These are phyloP conservation scores for Amauroascus niger DNA, from an alignment of 2,329 filamentous ascomycete genomes.

Conservation along the genomic window DNA sequence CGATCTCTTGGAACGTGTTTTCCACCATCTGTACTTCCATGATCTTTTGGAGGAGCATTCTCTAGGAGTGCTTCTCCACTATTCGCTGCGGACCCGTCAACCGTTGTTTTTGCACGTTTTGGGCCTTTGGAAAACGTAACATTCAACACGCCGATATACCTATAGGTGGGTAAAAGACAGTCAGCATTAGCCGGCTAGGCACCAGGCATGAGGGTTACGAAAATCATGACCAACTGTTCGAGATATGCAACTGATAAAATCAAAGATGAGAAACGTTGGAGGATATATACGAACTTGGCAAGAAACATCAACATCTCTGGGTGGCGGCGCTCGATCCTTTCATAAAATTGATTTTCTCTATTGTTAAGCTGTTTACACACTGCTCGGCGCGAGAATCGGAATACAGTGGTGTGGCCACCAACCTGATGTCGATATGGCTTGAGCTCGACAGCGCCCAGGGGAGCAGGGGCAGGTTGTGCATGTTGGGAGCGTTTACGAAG, in stretches of 20 bases:
- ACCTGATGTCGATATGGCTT: conserved; percentile 98
- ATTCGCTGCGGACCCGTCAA: conserved; percentile 22
- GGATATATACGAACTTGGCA: conserved; percentile 55
- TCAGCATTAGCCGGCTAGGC: background rate
- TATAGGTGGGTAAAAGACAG: conserved; percentile 32
- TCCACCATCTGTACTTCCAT: background rate
- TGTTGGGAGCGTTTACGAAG: conserved; percentile 25
- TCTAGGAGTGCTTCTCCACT: conserved; percentile 1
- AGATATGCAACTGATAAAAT: background rate
- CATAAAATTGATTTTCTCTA: conserved; percentile 96
- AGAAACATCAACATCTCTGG: conserved; percentile 83
- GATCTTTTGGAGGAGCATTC: conserved; percentile 1
- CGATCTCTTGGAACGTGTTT: conserved; percentile 1
- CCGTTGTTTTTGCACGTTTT: conserved; percentile 47
- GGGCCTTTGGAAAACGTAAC: conserved; percentile 83
- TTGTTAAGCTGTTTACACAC: conserved; percentile 99
- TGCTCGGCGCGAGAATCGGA: conserved; percentile 86
- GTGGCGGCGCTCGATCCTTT: conserved; percentile 84
- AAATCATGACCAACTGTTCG: no score
- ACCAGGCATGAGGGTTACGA: no score
- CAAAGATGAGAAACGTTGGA: conserved; percentile 15
- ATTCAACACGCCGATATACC: conserved; percentile 94
- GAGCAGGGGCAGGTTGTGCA: conserved; percentile 30
- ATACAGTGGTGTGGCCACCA: conserved; percentile 90
- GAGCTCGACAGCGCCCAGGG: conserved; percentile 83